Percentiles rank a stretch among this genome's conserved stretches.
Conservation (phyloP, 2,329 filamentous ascomycete species). For the Penicillium polonicum region DNA sequence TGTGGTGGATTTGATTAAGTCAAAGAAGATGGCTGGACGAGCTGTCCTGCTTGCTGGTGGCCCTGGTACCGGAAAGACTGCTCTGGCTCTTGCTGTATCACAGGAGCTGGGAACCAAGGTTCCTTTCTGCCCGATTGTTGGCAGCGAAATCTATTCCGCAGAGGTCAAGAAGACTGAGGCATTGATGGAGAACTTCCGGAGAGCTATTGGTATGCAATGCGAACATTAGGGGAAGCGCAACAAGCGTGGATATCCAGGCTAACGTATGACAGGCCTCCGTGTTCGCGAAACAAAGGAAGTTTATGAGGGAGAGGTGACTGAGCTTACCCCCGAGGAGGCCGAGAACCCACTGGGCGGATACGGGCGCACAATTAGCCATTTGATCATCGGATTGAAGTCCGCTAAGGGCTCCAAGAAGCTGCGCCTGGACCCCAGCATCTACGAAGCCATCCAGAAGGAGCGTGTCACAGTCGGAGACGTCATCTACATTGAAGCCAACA, state of each 20-base stretch:
- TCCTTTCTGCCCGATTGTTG: constrained; percentile 96
- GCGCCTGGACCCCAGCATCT: constrained; percentile 93
- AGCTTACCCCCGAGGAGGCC: constrained; percentile 94
- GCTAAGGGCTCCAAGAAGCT: constrained; percentile 97
- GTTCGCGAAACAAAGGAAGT: constrained; percentile 99
- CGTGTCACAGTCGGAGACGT: constrained; percentile 94
- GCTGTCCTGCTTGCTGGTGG: constrained; percentile 92
- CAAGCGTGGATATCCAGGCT: constrained; percentile 7
- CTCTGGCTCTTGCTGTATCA: constrained; percentile 89
- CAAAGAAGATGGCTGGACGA: constrained; percentile 96
- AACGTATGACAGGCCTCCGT: constrained; percentile 61
- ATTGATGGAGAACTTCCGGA: constrained; percentile 97
- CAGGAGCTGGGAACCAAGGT: constrained; percentile 98
- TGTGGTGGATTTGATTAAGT: constrained; percentile 90
- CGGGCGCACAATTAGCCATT: constrained; percentile 93
- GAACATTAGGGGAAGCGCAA: background rate
- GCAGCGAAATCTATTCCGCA: constrained; percentile 94
- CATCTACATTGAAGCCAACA: constrained; percentile 99
- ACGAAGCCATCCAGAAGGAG: constrained; percentile 99
- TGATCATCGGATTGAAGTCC: constrained; percentile 92
- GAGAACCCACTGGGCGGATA: constrained; percentile 97
- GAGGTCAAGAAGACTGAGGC: constrained; percentile 99
- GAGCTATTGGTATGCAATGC: constrained; percentile 72
- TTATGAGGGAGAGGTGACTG: constrained; percentile 97
- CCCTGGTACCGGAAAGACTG: constrained; percentile 95